Conservation (phyloP, 805 yeast species). For the Wickerhamiella spandovensis region DNA sequence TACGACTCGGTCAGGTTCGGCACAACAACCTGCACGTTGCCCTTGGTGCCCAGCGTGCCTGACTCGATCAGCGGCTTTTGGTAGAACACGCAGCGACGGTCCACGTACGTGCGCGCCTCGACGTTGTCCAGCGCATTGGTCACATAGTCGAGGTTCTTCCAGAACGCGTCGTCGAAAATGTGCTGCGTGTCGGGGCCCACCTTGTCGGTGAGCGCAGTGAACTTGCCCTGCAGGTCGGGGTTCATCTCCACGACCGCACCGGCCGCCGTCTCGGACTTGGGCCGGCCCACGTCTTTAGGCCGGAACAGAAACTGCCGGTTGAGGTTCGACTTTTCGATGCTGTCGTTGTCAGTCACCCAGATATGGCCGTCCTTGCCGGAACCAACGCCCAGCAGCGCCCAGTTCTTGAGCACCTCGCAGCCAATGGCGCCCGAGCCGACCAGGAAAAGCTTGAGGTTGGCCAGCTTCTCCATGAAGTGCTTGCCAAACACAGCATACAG, state of each 20-base stretch:
- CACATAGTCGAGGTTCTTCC: slow-evolving; percentile 75
- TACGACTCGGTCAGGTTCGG: slow-evolving; percentile 92
- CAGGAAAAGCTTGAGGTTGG: slow-evolving; percentile 70
- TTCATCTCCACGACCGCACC: slow-evolving; percentile 74
- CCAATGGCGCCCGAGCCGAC: slow-evolving; percentile 99
- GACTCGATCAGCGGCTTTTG: slow-evolving; percentile 85
- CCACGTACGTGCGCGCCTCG: slow-evolving; percentile 96
- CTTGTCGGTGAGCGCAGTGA: slow-evolving; percentile 65
- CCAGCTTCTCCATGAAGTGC: slow-evolving; percentile 56
- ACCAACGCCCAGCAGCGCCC: slow-evolving; percentile 96
- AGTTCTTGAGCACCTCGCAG: slow-evolving; percentile 94
- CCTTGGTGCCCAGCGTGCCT: slow-evolving; percentile 96
- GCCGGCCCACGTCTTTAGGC: slow-evolving; percentile 83
- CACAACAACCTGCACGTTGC: slow-evolving; percentile 91
- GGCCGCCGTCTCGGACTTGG: slow-evolving; percentile 85
- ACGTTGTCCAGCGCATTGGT: slow-evolving; percentile 96
- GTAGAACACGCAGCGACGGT: slow-evolving; percentile 89
- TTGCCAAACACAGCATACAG: slow-evolving; percentile 91
- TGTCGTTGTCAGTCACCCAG: slow-evolving; percentile 80
- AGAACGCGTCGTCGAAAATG: slow-evolving; percentile 71
- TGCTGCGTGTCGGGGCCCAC: slow-evolving; percentile 90
- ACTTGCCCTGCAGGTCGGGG: slow-evolving; percentile 66
- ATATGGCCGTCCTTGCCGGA: slow-evolving; percentile 83
- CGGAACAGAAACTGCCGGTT: slow-evolving; percentile 94
- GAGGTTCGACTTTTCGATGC: slow-evolving; percentile 89